Base-by-base conservation (phyloP, 495 filamentous ascomycete genomes). In the Podospora comata region DNA sequence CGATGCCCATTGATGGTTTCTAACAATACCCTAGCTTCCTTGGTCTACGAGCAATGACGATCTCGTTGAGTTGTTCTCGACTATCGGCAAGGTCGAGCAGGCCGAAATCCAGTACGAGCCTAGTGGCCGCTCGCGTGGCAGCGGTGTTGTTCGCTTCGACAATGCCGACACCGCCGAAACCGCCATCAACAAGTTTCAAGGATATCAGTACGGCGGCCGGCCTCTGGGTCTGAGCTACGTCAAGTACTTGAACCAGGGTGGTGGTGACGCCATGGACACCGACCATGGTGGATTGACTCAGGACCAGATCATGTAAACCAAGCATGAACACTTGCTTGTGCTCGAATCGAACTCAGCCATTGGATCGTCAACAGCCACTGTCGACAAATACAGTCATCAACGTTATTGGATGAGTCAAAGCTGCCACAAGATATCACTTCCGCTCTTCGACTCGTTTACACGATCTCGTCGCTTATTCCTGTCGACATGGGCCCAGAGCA, bases 41-140 rank as follows among this genome's bases (percentile, higher is more conserved):
- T 99, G 95, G 95, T 97, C 94, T 39, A 99, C 95, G 23, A 97
- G 93, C 81, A 97, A 98, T 73, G 96, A 98, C 66, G 95, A 99
- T 78, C 80, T 99, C 4, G 86, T 97, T 60, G 95, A 99, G 75
- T 85, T 99, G 16, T 99, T 99, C 85, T 93, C 90, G 32, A 99
- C 95, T 5, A 98, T 99, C 76, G 95, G 94, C 59, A 97, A 97
- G 80, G 95, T 99, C 69, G 93, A 97, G 72, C 92, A 92, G 71
- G 95, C 95, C 13, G 96, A 98, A 82, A 98, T 98, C 62, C 96
- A 99, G 80, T 98, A 98, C 75, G 96, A 98, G 75, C 91, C 92
- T 7, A 97, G 96, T 75, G 94, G 95, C 60, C 92, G 95, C 71
- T 98, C 96, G 64, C 90, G 92, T 66, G 95, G 95, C 61, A 96